Base-by-base conservation (phyloP, 768 basidiomycete genomes). In the Amylocystis lapponica region DNA sequence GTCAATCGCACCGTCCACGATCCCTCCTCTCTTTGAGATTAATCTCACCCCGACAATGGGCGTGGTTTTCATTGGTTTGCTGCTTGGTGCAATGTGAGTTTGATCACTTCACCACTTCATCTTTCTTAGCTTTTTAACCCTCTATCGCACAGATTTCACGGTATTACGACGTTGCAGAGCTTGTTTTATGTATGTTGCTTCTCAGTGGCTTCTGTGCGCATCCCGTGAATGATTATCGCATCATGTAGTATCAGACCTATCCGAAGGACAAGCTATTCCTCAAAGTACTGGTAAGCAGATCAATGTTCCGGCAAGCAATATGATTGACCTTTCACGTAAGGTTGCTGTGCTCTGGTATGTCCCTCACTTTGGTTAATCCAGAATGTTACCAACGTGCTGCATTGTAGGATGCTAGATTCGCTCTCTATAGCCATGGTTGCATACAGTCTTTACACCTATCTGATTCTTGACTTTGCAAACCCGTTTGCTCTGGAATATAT, bases 41-140 rank as follows among this genome's bases (percentile, higher is more conserved):
- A 23, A 39, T 19, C 16, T 39, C 6, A 39, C 26, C 17, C 38
- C 38, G 11, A 39, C 38, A 4, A 39, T 39, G 38, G 38, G 38
- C 12, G 38, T 26, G 9, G n/a, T 39, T 14, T 39, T 39, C 25
- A 26, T 39, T n/a, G 38, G 19, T 4, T 5, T 39, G 26, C 19
- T 39, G 4, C 23, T 39, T 12, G 25, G 23, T n/a, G 22, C 38
- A 6, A 17, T 39, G 38, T 39, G 26, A 39, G 38, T 4, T n/a
- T n/a, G n/a, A n/a, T n/a, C n/a, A n/a, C n/a, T n/a, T n/a, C n/a
- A n/a, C n/a, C n/a, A n/a, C n/a, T n/a, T n/a, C n/a, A n/a, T n/a
- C n/a, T n/a, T n/a, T n/a, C n/a, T n/a, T n/a, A n/a, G n/a, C n/a
- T n/a, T n/a, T n/a, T n/a, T n/a, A n/a, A n/a, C n/a, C n/a, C n/a